phyloP scores from a whole-genome alignment of 768 basidiomycete species.

The Cytidiella melzeri region DNA sequence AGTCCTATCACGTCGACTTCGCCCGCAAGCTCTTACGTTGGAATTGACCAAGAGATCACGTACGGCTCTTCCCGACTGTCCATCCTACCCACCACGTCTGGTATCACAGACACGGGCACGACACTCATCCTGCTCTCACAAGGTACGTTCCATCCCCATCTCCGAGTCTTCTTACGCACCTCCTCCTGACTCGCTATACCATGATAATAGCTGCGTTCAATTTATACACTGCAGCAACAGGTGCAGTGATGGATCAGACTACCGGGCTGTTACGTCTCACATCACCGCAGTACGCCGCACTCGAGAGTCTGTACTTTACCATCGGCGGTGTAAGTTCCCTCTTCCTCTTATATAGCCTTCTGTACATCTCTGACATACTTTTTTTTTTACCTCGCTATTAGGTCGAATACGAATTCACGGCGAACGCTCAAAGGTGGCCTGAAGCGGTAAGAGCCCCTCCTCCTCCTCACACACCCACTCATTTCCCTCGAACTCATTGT shows the following conservation, averaged over 20 bases:
- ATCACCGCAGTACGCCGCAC: slow-evolving; percentile 33
- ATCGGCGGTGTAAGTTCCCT: slow-evolving; percentile 25
- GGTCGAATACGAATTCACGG: slow-evolving; percentile 45
- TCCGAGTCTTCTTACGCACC: neutral
- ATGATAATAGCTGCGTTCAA: slow-evolving; percentile 30
- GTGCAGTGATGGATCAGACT: slow-evolving; percentile 39
- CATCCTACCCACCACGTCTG: slow-evolving; percentile 30
- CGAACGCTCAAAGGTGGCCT: slow-evolving; percentile 65
- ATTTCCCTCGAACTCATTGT: slow-evolving; percentile 26
- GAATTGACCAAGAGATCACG: slow-evolving; percentile 34
- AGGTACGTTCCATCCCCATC: slow-evolving; percentile 13
- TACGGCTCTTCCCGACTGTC: slow-evolving; percentile 23
- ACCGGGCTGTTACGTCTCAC: slow-evolving; percentile 51
- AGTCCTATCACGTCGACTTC: slow-evolving; percentile 28
- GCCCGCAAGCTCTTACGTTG: slow-evolving; percentile 40
- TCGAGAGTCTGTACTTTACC: slow-evolving; percentile 45
- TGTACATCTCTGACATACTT: neutral
- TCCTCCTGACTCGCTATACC: neutral
- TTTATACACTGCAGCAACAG: slow-evolving; percentile 42
- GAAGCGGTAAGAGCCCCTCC: slow-evolving; percentile 24
- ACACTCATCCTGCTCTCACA: slow-evolving; percentile 28
- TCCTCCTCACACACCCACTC: slow-evolving; percentile 46
- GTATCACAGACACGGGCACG: slow-evolving; percentile 35
- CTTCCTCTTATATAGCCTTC: neutral
- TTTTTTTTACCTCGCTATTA: neutral